Evolutionary conservation across 2,329 filamentous ascomycete genomes (phyloP), one percentile per base, ranked within the genome.

Genomic region (Helotiales sp.): DNA sequence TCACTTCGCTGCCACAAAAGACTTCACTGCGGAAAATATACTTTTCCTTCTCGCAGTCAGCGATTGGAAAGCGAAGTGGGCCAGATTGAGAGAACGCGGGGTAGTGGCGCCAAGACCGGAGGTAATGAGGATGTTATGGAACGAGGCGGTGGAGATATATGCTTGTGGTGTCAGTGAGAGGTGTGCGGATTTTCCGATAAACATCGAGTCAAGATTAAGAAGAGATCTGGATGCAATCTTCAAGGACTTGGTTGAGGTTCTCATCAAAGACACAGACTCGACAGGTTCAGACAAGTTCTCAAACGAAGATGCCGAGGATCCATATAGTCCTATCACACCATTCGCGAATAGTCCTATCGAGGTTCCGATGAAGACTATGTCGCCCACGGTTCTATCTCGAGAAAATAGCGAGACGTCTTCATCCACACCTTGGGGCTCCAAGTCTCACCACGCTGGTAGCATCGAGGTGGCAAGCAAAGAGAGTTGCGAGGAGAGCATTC

Each of bases 11-110:
- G 56, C 56, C 2, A 58, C 52, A 5, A 54, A 52, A 17, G 56
- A 58, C 5, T 58, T 58, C 47, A 58, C 56, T 25, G 56, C 52
- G 13, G 56, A 58, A 24, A 58, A 50, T 31, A 55, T 58, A 13
- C 34, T 58, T 9, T 58, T 58, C 46, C 48, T 58, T 9, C 25
- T 58, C 29, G 38, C 52, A 3, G 52, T 58, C 22, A 7, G 19
- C 24, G 40, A 44, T 15, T 44, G 40, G 40, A 44, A 27, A 25
- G 40, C 40, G 3, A 44, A 44, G 15, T 44, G 40, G 40, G 12
- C 22, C 15, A 19, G 40, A 13, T 12, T 44, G 10, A 19, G 15
- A 27, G 52, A 38, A 47, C 38, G 24, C 47, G 25, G 33, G n/a
- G 15, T 19, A n/a, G 19, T 15, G 9, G 22, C 17, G 34, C 49